These are phyloP conservation scores for Yamadazyma ubonensis DNA, from an alignment of 805 yeast species.

Conservation along the genomic window DNA sequence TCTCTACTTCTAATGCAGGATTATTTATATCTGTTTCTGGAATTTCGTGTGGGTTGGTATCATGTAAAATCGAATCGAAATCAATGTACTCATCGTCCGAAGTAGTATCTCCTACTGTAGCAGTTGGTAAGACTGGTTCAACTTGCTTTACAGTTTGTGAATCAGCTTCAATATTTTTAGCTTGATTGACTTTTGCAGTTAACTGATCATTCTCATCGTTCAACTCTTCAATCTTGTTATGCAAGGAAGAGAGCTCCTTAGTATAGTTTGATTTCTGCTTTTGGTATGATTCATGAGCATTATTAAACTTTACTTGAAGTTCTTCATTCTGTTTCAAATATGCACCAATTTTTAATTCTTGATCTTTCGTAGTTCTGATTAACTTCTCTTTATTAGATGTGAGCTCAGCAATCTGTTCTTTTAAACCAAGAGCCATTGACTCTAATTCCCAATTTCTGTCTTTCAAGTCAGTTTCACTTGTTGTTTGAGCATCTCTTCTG, in stretches of 20 bases:
- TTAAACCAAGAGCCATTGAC: constrained; percentile 45
- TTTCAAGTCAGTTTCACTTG: constrained; percentile 48
- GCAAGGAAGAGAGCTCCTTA: constrained; percentile 48
- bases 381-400: constrained; percentile 42
- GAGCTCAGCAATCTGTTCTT: constrained; percentile 42
- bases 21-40: constrained; percentile 37
- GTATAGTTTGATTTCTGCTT: constrained; percentile 34
- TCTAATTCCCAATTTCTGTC: constrained; percentile 70
- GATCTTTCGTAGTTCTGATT: constrained; percentile 31
- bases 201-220: constrained; percentile 70
- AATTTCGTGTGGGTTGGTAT: constrained; percentile 24
- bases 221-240: constrained; percentile 52
- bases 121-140: neutral
- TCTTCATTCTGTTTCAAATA: constrained; percentile 51
- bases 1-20: constrained; percentile 59
- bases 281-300: constrained; percentile 39
- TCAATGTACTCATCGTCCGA: constrained; percentile 34
- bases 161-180: neutral
- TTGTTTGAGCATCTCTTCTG: constrained; percentile 32
- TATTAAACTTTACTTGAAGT: constrained; percentile 37
- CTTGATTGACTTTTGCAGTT: constrained; percentile 32
- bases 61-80: constrained; percentile 33
- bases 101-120: constrained; percentile 1
- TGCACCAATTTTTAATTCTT: constrained; percentile 24
- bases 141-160: neutral